Evolutionary conservation across 768 basidiomycete species (phyloP), one percentile per base, ranked within the genome.

Genomic region (Boletus patriciae): DNA sequence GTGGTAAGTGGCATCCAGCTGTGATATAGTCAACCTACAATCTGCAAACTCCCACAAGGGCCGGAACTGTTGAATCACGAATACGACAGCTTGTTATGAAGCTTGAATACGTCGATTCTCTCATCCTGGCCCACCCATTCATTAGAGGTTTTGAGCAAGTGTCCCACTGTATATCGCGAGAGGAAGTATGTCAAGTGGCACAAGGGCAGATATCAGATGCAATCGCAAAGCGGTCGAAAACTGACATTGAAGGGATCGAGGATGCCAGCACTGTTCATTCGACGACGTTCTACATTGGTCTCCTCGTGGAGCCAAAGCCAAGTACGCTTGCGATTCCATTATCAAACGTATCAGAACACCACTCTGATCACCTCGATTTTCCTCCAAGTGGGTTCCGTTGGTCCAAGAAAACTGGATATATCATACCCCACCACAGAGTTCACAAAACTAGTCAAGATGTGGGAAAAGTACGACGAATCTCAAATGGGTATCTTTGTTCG

Each of bases 11-110:
- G 19, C 31, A 11, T 55, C 29, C 44, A n/a, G 33, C 21, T 37
- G 29, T 41, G 33, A 27, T 36, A 21, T 46, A 43, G 41, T 62
- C 38, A 27, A 29, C 43, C 37, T 25, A 53, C 27, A 46, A 37
- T 59, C 62, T 63, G 60, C 58, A 58, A 55, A 63, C 50, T 46
- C 29, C 40, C 41, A 48, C 0, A 47, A 88, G 87, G 86, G 75
- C 94, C n/a, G 96, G 96, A 43, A 98, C 95, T n/a, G 97, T 99
- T 29, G 96, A 99, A 76, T 98, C 97, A 21, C 85, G 91, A 65
- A 82, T 98, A 77, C 87, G 97, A 43, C 94, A 94, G 72, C 81
- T 99, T 29, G 94, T 99, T 53, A 95, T 96, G 87, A 97, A 97
- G 76, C 86, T 99, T 51, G 96, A 98, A 78, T 92, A 88, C 64